Evolutionary conservation across 257 asterid species (phyloP), one percentile per base, ranked within the genome.

Genomic region (Solanum etuberosum): DNA sequence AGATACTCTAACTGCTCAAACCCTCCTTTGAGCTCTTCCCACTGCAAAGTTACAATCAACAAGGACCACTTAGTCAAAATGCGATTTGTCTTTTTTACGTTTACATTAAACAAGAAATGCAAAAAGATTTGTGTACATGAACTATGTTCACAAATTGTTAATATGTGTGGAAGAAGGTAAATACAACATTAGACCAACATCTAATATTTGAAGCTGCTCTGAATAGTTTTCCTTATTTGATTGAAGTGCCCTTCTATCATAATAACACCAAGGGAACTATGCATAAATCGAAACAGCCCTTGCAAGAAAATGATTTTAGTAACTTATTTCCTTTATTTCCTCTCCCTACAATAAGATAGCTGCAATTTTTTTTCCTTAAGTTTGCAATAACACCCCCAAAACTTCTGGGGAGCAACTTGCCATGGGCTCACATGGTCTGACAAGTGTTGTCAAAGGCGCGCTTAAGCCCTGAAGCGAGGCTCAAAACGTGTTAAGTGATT

Each of bases 11-110:
- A 92, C 92, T 97, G 99, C 93, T 94, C 94, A 38, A 91, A 93
- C 88, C 90, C 98, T 42, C 99, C 99, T 88, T 88, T 91, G 89
- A 95, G 90, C 88, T 93, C 96, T 93, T 95, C 99, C 99, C 99
- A 97, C 99, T 97, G 97, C 95, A 88, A 63, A 42, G 82, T 21
- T 42, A 88, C 38, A 80, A 80, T 80, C 87, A 65, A 20, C 63
- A 23, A 77, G 32, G 67, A 9, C 84, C n/a, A 42, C 14, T 77
- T 18, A 46, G 65, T 27, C 67, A 46, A 46, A 42, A 46, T 46
- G n/a, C 0, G 38, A 43, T 78, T 16, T 78, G 27, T 29, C 84
- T 5, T 78, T 16, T 31, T 78, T 43, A 27, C 7, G 9, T 27
- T 34, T 43, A 80, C 59, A 34, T 34, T 46, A 3, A 78, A 46